Evolutionary conservation across 169 alveolate genomes (phyloP).

Genomic region (Eimeria praecox): DNA sequence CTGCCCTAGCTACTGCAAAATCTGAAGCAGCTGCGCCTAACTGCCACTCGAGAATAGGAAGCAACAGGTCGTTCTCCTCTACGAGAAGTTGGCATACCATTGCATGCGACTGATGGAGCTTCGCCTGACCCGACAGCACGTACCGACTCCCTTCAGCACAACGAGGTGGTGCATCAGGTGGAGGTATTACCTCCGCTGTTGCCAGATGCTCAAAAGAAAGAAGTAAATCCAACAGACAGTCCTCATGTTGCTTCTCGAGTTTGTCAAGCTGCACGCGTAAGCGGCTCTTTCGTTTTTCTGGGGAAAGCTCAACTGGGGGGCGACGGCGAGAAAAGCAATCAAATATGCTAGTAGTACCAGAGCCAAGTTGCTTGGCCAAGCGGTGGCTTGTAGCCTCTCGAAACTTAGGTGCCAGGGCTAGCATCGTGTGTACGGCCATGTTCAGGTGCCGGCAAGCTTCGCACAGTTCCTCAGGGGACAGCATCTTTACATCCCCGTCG

Average conservation of each 20-base stretch:
- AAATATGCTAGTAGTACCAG: conserved; percentile 42
- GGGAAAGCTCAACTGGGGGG: conserved; percentile 50
- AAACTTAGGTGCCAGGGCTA: conserved; percentile 67
- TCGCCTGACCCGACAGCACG: conserved; percentile 72
- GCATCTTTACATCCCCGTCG: conserved; percentile 19
- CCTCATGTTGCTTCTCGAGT: conserved; percentile 73
- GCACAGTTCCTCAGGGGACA: conserved; percentile 64
- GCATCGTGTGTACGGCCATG: conserved; percentile 73
- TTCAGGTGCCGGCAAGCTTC: conserved; percentile 74
- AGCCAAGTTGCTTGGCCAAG: conserved; percentile 49
- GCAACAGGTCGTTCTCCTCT: conserved; percentile 62
- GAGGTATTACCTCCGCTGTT: conserved; percentile 65
- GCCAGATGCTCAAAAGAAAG: conserved; percentile 58
- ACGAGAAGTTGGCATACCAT: conserved; percentile 62
- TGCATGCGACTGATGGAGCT: conserved; percentile 75
- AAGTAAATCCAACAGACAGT: conserved; percentile 44
- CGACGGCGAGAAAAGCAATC: conserved; percentile 66
- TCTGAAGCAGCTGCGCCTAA: conserved; percentile 74
- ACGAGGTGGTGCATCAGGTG: conserved; percentile 71
- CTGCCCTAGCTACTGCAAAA: conserved; percentile 71
- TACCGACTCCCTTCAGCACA: conserved; percentile 72
- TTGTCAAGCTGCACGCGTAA: conserved; percentile 65
- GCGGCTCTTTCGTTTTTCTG: conserved; percentile 67
- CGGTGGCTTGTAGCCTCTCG: conserved; percentile 53
- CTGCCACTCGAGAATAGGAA: conserved; percentile 73